Conservation (phyloP, 352 stramenopile species). For the Phytophthora fragariaefolia region DNA sequence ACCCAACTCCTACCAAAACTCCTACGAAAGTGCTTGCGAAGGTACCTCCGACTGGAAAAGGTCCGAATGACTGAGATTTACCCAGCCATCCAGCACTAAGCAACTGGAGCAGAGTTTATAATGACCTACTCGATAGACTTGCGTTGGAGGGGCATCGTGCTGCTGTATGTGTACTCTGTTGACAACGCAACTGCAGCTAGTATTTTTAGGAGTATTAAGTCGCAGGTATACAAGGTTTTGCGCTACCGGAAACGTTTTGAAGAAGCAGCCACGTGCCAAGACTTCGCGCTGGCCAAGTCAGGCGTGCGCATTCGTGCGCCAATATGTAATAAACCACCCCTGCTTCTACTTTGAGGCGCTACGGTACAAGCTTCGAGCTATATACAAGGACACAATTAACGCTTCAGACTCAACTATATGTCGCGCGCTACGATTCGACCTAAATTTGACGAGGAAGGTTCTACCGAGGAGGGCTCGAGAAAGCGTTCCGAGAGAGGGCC, state of each 20-base stretch:
- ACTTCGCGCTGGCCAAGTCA: slow-evolving; percentile 7
- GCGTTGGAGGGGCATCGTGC: slow-evolving; percentile 20
- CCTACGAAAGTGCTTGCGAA: no score
- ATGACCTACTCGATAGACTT: slow-evolving; percentile 23
- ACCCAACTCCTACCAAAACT: no score
- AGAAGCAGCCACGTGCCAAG: not conserved
- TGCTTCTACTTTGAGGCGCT: slow-evolving; percentile 23
- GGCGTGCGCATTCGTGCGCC: slow-evolving; percentile 9
- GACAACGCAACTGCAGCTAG: slow-evolving; percentile 5
- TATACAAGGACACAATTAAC: not conserved
- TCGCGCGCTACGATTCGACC: slow-evolving; percentile 11
- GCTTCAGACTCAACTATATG: slow-evolving; percentile 22
- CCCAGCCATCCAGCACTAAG: not conserved
- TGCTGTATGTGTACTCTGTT: slow-evolving; percentile 20
- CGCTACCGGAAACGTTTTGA: slow-evolving; percentile 6
- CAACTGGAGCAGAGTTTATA: slow-evolving; percentile 6
- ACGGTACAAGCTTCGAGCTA: not conserved
- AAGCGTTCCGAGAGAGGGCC: slow-evolving; percentile 9
- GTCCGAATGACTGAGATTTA: slow-evolving; percentile 1
- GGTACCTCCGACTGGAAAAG: no score
- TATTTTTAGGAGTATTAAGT: slow-evolving; percentile 9
- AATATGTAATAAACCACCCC: slow-evolving; percentile 16
- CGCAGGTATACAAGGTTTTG: slow-evolving; percentile 10
- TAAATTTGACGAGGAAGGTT: slow-evolving; percentile 12
- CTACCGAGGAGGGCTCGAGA: slow-evolving; percentile 14